A percentile compares a stretch with the other conserved stretches of the same genome.
These are phyloP conservation scores for Balansia obtecta DNA, from an alignment of 2,329 filamentous ascomycete genomes.

Conservation along the genomic window DNA sequence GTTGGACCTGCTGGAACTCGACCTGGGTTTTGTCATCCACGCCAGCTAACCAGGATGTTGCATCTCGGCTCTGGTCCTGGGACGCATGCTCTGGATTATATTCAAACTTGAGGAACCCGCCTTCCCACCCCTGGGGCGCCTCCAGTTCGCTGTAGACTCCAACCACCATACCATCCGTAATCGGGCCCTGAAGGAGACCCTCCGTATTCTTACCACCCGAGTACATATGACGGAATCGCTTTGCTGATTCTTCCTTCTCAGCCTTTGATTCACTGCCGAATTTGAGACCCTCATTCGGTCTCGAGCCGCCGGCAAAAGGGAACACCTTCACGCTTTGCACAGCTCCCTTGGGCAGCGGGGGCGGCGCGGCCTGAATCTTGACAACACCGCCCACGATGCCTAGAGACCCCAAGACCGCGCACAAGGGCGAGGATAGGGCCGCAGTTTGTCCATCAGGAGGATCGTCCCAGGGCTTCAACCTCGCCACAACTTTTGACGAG, in stretches of 20 bases:
- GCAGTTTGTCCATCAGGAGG: conserved; percentile 71
- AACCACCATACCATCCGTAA: conserved; percentile 81
- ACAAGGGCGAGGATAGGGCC: conserved; percentile 68
- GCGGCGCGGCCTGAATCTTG: conserved; percentile 71
- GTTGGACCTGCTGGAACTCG: conserved; percentile 63
- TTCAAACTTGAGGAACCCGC: conserved; percentile 72
- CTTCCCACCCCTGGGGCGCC: conserved; percentile 57
- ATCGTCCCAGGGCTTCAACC: conserved; percentile 69
- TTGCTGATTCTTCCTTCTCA: conserved; percentile 65
- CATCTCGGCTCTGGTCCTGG: conserved; percentile 33
- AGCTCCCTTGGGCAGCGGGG: conserved; percentile 53
- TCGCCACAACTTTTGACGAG: conserved; percentile 57
- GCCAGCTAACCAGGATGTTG: conserved; percentile 60
- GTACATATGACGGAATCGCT: conserved; percentile 61
- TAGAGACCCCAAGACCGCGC: conserved; percentile 56
- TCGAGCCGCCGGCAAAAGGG: conserved; percentile 55
- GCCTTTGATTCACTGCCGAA: conserved; percentile 82
- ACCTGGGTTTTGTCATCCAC: conserved; percentile 62
- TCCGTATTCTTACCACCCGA: conserved; percentile 39
- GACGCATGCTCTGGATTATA: conserved; percentile 19
- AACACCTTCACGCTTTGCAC: conserved; percentile 62
- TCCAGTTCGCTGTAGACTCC: conserved; percentile 41
- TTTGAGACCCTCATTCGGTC: conserved; percentile 54
- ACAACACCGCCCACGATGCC: conserved; percentile 76
- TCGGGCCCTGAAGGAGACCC: conserved; percentile 65